Evolutionary conservation across 1,139 yeast genomes (phyloP), one percentile per base, ranked within the genome.

Genomic region (Kurtzmaniella quercitrusa): DNA sequence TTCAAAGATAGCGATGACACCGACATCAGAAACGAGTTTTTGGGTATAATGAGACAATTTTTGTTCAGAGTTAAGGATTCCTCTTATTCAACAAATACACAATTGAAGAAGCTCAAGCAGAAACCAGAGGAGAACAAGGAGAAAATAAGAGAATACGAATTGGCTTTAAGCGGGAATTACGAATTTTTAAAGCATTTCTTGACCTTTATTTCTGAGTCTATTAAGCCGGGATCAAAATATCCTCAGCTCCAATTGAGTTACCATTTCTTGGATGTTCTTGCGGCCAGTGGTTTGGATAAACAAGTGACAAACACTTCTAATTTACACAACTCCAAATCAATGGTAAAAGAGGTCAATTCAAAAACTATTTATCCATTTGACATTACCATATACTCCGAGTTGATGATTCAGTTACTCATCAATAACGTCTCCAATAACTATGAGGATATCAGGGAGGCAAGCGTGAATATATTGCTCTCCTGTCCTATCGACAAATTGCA

Each of bases 211-310:
- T 62, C 62, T 34, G 46, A 56, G 0, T 75, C 74, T 43, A 54
- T 87, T 18, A 65, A 70, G 10, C 91, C 95, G 0, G 87, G 88
- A 1, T 68, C 85, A 0, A 82, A 86, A 2, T 89, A 88, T 54
- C 82, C 84, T 40, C 77, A 83, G 51, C 60, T 76, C 19, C 68
- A 74, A 27, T 65, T 81, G 42, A 73, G 85, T 0, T 67, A 77
- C 25, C 73, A 70, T 42, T 48, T 85, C n/a, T 48, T 86, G 1
- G 58, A 61, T 2, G 62, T 73, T 17, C 53, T 86, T 16, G 64
- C 79, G 0, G 75, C 72, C 38, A 70, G 84, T 1, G 87, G 88
- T 8, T 50, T 86, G 14, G 90, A 82, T 58, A 50, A 57, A 5
- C 58, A 31, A 46, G 37, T 39, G 16, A 8, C 46, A 15, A 14